A percentile compares a stretch with the other conserved stretches of the same genome.
phyloP scores from a whole-genome alignment of 1,284 basidiomycete species.

The Apiotrichum porosum region DNA sequence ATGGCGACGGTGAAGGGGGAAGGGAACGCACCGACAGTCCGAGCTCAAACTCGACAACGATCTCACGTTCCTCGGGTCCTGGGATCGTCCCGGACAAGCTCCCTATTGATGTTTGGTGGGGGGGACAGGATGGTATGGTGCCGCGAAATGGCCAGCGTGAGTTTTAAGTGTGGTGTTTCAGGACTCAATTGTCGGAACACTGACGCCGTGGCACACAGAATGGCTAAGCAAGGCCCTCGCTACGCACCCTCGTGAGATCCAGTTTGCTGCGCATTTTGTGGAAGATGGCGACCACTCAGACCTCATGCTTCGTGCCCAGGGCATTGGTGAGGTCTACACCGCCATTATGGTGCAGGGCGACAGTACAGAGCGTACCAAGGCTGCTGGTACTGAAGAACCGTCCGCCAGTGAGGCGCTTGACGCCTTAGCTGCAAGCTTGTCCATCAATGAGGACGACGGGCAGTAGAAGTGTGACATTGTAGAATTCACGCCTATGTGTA shows the following conservation, averaged over 20 bases:
- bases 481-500: too few relatives aligned
- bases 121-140: conserved; percentile 21
- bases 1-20: not conserved
- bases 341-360: conserved; percentile 7
- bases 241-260: conserved; percentile 9
- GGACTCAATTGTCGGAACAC: too few relatives aligned
- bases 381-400: too few relatives aligned
- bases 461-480: too few relatives aligned
- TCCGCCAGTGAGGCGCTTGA: too few relatives aligned
- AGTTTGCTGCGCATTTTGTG: conserved; percentile 12
- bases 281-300: conserved; percentile 20
- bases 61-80: too few relatives aligned
- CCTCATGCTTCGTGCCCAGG: conserved; percentile 14
- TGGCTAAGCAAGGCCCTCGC: conserved; percentile 19
- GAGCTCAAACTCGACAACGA: too few relatives aligned
- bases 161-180: too few relatives aligned
- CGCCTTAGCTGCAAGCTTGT: too few relatives aligned
- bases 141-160: conserved; percentile 17
- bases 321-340: conserved; percentile 20
- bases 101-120: conserved; percentile 18
- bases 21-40: too few relatives aligned
- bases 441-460: too few relatives aligned
- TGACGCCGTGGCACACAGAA: not conserved
- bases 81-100: too few relatives aligned
- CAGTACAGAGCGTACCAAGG: not conserved